phyloP scores from a whole-genome alignment of 129 eudicot genomes.

The Rutidosis leptorrhynchoides region DNA sequence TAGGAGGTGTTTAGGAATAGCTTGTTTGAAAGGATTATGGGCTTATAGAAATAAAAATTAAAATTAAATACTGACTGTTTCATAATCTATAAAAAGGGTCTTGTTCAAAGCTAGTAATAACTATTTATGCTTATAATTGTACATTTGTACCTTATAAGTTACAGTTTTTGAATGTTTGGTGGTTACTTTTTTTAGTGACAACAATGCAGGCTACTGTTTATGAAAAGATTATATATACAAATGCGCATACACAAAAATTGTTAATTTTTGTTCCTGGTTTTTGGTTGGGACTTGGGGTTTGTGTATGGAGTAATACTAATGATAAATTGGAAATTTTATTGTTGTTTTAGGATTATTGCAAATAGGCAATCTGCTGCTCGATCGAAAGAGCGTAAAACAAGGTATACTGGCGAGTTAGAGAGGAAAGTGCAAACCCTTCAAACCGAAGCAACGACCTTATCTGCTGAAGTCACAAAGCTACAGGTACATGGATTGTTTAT shows the following conservation, averaged over 20 bases:
- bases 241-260: background rate
- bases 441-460: slow-evolving; percentile 33
- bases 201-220: too few species aligned
- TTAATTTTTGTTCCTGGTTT: background rate
- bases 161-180: too few species aligned
- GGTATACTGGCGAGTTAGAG: slow-evolving; percentile 77
- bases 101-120: too few species aligned
- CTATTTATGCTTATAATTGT: too few species aligned
- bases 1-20: too few species aligned
- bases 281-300: background rate
- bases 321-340: background rate
- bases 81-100: too few species aligned
- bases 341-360: slow-evolving; percentile 70
- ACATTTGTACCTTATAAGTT: too few species aligned
- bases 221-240: background rate
- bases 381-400: slow-evolving; percentile 73
- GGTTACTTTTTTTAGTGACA: too few species aligned
- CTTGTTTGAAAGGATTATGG: too few species aligned
- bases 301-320: background rate
- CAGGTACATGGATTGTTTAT: slow-evolving; percentile 42
- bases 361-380: slow-evolving; percentile 95
- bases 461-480: slow-evolving; percentile 77
- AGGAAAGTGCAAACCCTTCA: slow-evolving; percentile 90
- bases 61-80: too few species aligned
- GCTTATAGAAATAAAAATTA: too few species aligned